Conservation (phyloP, 2,329 filamentous ascomycete species). For the Hypoxylon sp. region DNA sequence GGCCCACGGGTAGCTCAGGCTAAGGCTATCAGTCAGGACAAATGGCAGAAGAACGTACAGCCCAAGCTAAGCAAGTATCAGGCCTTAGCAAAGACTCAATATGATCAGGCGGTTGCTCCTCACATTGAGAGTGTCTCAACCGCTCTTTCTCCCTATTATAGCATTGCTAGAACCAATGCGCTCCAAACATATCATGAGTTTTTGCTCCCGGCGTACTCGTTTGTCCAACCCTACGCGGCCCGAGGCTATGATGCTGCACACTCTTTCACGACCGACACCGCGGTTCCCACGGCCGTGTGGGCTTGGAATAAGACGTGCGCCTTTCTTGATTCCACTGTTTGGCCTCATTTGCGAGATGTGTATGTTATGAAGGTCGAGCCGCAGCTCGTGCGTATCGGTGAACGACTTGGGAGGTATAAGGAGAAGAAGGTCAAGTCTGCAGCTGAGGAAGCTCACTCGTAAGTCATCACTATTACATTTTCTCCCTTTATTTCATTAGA, state of each 20-base stretch:
- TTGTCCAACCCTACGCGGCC: slow-evolving; percentile 79
- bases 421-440: slow-evolving; percentile 59
- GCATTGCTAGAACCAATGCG: slow-evolving; percentile 72
- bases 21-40: slow-evolving; percentile 73
- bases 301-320: slow-evolving; percentile 77
- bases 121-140: slow-evolving; percentile 75
- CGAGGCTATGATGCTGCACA: slow-evolving; percentile 78
- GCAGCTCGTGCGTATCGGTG: slow-evolving; percentile 91
- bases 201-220: slow-evolving; percentile 81
- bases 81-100: slow-evolving; percentile 72
- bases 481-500: neutral
- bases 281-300: slow-evolving; percentile 79
- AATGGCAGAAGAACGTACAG: slow-evolving; percentile 85
- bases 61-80: slow-evolving; percentile 80
- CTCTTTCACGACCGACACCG: slow-evolving; percentile 76
- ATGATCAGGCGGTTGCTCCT: slow-evolving; percentile 79
- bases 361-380: slow-evolving; percentile 96
- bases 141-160: slow-evolving; percentile 79
- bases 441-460: slow-evolving; percentile 54
- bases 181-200: slow-evolving; percentile 79
- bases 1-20: slow-evolving; percentile 79
- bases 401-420: slow-evolving; percentile 85
- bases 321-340: slow-evolving; percentile 83
- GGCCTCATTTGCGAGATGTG: slow-evolving; percentile 83
- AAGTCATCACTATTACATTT: slow-evolving; percentile 42